phyloP scores from a whole-genome alignment of 2,329 filamentous ascomycete species.

The Aspergillus piperis region DNA sequence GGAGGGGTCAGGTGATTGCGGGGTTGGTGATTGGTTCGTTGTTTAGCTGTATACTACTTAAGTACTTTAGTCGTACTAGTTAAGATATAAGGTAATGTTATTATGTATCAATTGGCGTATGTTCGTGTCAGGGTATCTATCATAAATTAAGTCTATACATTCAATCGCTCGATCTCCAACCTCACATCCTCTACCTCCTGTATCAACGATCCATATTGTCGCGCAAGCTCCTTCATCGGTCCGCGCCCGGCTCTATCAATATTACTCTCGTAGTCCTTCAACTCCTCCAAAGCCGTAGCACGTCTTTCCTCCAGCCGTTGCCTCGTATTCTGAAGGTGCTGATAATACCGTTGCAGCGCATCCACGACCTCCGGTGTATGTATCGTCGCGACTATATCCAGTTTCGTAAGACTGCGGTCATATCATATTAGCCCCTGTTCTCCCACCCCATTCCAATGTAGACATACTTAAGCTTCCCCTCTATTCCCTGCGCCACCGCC shows the following conservation, averaged over 20 bases:
- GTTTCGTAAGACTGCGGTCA: constrained; percentile 35
- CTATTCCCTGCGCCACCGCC: constrained; percentile 40
- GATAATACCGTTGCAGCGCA: constrained; percentile 36
- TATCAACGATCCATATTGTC: constrained; percentile 39
- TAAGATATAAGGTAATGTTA: too few species aligned
- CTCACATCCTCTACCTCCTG: constrained; percentile 37
- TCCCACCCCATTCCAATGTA: background rate
- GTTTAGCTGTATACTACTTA: background rate
- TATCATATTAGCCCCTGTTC: background rate
- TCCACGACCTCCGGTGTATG: constrained; percentile 41
- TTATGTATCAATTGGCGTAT: background rate
- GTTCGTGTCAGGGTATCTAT: constrained; percentile 4
- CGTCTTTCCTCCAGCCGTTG: constrained; percentile 34
- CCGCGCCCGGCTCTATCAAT: constrained; percentile 18
- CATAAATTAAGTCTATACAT: constrained; percentile 8
- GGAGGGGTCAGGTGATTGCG: constrained; percentile 30
- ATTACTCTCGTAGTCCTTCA: constrained; percentile 38
- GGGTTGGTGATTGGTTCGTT: constrained; percentile 12
- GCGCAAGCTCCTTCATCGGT: constrained; percentile 40
- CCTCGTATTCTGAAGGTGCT: constrained; percentile 34
- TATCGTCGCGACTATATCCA: constrained; percentile 39
- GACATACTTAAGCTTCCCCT: constrained; percentile 41
- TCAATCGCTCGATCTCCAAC: constrained; percentile 32
- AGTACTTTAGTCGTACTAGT: background rate
- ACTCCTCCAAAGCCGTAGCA: constrained; percentile 30